phyloP scores from a whole-genome alignment of 148 eudicot species.

The Fagopyrum esculentum region DNA sequence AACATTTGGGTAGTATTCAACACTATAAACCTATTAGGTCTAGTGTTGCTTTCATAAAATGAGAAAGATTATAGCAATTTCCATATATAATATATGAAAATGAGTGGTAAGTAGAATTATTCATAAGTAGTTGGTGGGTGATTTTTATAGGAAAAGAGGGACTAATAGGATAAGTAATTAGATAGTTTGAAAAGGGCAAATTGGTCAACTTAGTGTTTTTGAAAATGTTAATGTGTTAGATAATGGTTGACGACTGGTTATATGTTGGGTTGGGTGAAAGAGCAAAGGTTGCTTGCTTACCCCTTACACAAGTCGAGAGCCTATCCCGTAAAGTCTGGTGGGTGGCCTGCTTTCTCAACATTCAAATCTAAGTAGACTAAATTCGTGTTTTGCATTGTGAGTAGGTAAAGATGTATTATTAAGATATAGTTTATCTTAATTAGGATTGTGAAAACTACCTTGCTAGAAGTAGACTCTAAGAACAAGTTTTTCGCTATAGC shows the following conservation, averaged over 20 bases:
- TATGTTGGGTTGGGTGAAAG: slow-evolving; percentile 10
- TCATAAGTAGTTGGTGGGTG: not conserved
- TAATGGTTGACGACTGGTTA: not conserved
- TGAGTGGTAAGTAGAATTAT: not conserved
- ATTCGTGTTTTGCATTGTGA: not conserved
- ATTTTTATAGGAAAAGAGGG: not conserved
- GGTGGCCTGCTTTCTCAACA: slow-evolving; percentile 10
- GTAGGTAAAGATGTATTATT: not conserved
- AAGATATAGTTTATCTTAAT: not conserved
- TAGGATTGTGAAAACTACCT: no score
- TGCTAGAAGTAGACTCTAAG: no score
- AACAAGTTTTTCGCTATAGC: no score
- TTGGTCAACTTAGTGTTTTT: not conserved
- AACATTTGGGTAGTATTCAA: slow-evolving; percentile 4
- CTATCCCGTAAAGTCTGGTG: not conserved
- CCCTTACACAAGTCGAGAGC: not conserved
- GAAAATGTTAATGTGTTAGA: not conserved
- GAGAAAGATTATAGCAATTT: not conserved
- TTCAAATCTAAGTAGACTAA: not conserved
- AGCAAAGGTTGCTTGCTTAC: slow-evolving; percentile 1
- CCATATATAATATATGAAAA: not conserved
- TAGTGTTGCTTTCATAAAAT: slow-evolving; percentile 2
- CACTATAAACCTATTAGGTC: not conserved
- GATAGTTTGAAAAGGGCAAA: not conserved
- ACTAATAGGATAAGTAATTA: not conserved